Percentiles rank a stretch among this genome's conserved stretches.
Conservation (phyloP, 2,329 filamentous ascomycete genomes). For the Aspergillus nomiae region DNA sequence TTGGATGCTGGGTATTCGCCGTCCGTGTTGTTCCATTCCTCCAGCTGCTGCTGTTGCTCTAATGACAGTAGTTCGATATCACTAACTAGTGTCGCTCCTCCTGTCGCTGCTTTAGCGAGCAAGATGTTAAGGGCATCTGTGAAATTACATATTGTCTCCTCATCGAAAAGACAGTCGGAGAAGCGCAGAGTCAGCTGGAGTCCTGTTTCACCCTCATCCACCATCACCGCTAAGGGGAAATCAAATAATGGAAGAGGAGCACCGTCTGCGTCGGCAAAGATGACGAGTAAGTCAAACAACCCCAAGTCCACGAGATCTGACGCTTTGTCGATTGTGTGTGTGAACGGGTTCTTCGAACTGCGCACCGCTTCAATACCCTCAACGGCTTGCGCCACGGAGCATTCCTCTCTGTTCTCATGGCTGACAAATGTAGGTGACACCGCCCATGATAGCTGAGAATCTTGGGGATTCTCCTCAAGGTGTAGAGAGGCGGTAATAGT, state of each 20-base stretch:
- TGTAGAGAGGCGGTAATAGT: not conserved
- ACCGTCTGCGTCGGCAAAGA: not conserved
- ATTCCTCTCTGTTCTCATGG: not conserved
- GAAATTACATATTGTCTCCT: not conserved
- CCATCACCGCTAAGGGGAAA: not conserved
- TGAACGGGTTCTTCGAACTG: not conserved
- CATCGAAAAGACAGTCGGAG: not conserved
- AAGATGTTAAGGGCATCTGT: not conserved
- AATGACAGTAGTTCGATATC: not conserved
- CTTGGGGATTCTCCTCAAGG: not conserved
- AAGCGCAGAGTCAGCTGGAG: not conserved
- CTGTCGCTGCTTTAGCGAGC: not conserved
- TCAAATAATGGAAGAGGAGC: not conserved
- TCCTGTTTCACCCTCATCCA: not conserved
- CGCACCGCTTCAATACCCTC: not conserved
- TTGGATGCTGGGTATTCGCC: not conserved
- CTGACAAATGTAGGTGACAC: not conserved
- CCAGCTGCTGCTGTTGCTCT: not conserved
- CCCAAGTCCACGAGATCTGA: not conserved
- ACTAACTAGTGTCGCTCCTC: not conserved
- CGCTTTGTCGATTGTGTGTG: not conserved
- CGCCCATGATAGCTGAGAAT: not conserved
- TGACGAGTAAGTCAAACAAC: not conserved
- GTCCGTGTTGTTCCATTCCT: not conserved
- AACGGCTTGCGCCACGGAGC: not conserved